Conservation (phyloP, 2,329 filamentous ascomycete genomes). For the Stenocarpella maydis region DNA sequence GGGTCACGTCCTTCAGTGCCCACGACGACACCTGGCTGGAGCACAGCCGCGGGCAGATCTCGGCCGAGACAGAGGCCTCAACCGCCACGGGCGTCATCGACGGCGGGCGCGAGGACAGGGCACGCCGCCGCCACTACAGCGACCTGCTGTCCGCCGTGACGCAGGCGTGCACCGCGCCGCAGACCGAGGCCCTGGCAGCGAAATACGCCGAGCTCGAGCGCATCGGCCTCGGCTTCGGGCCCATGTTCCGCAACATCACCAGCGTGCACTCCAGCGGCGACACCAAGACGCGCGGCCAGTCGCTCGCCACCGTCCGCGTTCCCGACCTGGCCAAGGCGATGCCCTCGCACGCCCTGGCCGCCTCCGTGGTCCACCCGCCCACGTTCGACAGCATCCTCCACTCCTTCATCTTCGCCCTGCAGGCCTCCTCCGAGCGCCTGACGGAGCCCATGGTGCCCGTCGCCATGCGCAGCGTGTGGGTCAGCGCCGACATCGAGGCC, state of each 20-base stretch:
- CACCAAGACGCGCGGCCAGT: slow-evolving; percentile 19
- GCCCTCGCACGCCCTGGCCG: slow-evolving; percentile 24
- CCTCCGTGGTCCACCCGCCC: slow-evolving; percentile 26
- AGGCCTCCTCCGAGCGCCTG: slow-evolving; percentile 18
- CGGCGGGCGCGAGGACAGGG: slow-evolving; percentile 21
- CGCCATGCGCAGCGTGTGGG: slow-evolving; percentile 31
- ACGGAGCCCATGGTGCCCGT: slow-evolving; percentile 33
- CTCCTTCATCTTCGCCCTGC: slow-evolving; percentile 31
- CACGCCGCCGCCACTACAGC: neutral
- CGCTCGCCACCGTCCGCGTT: slow-evolving; percentile 27
- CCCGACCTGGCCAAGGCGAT: slow-evolving; percentile 23
- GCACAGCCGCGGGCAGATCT: slow-evolving; percentile 29
- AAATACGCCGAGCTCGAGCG: slow-evolving; percentile 32
- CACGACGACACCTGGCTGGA: slow-evolving; percentile 31
- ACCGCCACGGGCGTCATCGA: slow-evolving; percentile 26
- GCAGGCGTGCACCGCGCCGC: slow-evolving; percentile 18
- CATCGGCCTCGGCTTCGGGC: slow-evolving; percentile 32
- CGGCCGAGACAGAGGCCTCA: slow-evolving; percentile 22
- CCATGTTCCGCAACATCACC: slow-evolving; percentile 32
- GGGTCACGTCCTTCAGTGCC: slow-evolving; percentile 28
- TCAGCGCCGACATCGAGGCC: slow-evolving; percentile 31
- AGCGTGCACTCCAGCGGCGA: slow-evolving; percentile 15
- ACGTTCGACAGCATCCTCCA: slow-evolving; percentile 32
- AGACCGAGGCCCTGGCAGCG: slow-evolving; percentile 21
- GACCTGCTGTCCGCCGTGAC: slow-evolving; percentile 25